These are phyloP conservation scores for Mortierella antarctica DNA, from an alignment of 192 early-diverging fungal genomes.

Conservation along the genomic window DNA sequence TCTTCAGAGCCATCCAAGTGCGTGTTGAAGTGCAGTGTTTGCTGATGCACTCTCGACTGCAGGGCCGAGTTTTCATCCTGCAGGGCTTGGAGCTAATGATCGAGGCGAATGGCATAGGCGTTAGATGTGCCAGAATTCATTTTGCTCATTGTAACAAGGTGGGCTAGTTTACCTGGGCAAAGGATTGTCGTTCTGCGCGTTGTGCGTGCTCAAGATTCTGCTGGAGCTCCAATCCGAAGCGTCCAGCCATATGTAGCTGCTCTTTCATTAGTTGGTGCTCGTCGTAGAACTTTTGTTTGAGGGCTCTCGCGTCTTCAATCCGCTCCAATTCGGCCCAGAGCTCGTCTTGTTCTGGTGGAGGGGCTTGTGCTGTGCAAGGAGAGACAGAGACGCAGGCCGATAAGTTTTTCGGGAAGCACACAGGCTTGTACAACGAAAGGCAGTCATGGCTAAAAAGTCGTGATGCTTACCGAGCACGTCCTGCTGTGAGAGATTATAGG, in stretches of 20 bases:
- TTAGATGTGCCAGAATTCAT: too few relatives aligned
- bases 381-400: neutral
- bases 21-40: constrained; percentile 38
- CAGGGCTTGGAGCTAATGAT: constrained; percentile 44
- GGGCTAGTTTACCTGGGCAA: constrained; percentile 41
- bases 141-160: neutral
- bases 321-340: constrained; percentile 30
- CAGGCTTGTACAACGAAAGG: neutral
- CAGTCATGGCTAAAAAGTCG: too few relatives aligned
- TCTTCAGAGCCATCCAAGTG: constrained; percentile 54
- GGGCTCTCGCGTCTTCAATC: constrained; percentile 20
- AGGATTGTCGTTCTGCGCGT: constrained; percentile 58
- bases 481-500: constrained; percentile 46
- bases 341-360: constrained; percentile 30
- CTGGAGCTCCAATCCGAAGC: constrained; percentile 63
- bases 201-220: constrained; percentile 55
- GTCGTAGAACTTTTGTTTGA: constrained; percentile 60
- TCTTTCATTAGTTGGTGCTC: constrained; percentile 61
- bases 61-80: constrained; percentile 57
- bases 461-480: constrained; percentile 33
- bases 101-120: neutral
- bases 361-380: constrained; percentile 14
- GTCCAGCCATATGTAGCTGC: constrained; percentile 67
- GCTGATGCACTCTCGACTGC: constrained; percentile 46
- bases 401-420: neutral